Base-by-base conservation (phyloP, 495 filamentous ascomycete species). In the Usnea hakonensis region DNA sequence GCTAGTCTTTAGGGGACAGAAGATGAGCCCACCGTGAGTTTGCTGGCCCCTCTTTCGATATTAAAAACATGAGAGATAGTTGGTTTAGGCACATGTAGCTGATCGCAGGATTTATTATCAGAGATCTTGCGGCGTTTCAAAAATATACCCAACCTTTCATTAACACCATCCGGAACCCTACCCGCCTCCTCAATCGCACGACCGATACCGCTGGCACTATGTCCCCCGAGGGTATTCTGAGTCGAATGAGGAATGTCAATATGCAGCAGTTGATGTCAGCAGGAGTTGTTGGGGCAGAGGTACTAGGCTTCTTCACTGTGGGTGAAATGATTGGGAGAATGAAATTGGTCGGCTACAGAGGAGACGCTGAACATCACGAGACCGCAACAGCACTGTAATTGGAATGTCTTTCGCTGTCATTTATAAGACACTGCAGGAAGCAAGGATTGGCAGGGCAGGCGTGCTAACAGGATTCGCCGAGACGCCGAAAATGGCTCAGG, bases 231-330 rank as follows among this genome's bases (percentile, higher is more conserved):
- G 68, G 69, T 68, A 71, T 88, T 65, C 70, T 94, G 62, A 77
- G 83, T 70, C 80, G 79, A 62, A 71, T 88, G 64, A 83, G 90
- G 70, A 89, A 86, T 74, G 57, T 92, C 69, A 87, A 81, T 74
- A 78, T 74, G 55, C 78, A 84, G 71, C 84, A 95, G 73, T 64
- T 91, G 59, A 81, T 80, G 32, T 72, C 88, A 28, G 85, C 77
- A 58, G 89, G 87, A 71, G 88, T 99, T 58, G 74, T 96, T 62
- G 70, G 76, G 43, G 93, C 92, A 41, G 94, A 99, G 79, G 82
- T 90, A 55, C 75, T 99, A 62, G 94, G 94, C 58, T 97, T 99
- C 83, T 99, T 97, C 83, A 92, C 91, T 21, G 84, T 99, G 28
- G 94, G 94, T 62, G 91, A 97, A 83, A 97, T 99, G 77, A 87